Percentiles rank a stretch among this genome's conserved stretches.
These are phyloP conservation scores for Zymoseptoria crescenta DNA, from an alignment of 2,329 filamentous ascomycete species.

Conservation along the genomic window DNA sequence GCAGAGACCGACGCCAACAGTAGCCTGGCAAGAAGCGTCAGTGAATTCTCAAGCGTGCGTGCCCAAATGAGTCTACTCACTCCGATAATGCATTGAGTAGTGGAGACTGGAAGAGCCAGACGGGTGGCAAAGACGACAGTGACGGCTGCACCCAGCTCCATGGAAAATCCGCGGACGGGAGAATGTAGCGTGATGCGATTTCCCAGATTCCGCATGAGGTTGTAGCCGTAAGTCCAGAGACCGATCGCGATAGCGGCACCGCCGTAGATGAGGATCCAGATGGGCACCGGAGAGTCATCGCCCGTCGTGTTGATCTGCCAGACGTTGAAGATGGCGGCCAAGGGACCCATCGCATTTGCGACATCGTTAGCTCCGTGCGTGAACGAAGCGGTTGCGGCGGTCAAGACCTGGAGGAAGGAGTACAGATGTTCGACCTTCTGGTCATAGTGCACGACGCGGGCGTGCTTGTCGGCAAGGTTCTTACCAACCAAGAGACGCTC, in stretches of 20 bases:
- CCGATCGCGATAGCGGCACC: slow-evolving; percentile 47
- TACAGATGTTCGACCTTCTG: slow-evolving; percentile 56
- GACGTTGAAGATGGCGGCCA: slow-evolving; percentile 53
- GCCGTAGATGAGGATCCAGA: slow-evolving; percentile 53
- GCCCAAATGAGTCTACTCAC: slow-evolving; percentile 11
- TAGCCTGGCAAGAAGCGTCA: slow-evolving; percentile 24
- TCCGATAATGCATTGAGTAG: slow-evolving; percentile 56
- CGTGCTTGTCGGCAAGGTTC: slow-evolving; percentile 33
- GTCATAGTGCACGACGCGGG: slow-evolving; percentile 51
- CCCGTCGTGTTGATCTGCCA: slow-evolving; percentile 43
- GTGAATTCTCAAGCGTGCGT: neutral
- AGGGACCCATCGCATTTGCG: slow-evolving; percentile 54
- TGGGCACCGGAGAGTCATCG: slow-evolving; percentile 44
- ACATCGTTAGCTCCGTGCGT: slow-evolving; percentile 61
- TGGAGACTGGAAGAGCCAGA: slow-evolving; percentile 54
- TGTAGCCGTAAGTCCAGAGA: slow-evolving; percentile 55
- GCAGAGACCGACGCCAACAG: slow-evolving; percentile 56
- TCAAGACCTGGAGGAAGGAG: slow-evolving; percentile 58
- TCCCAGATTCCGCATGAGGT: slow-evolving; percentile 54
- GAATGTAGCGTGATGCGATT: slow-evolving; percentile 56
- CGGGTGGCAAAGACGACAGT: slow-evolving; percentile 57
- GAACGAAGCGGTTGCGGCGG: slow-evolving; percentile 64
- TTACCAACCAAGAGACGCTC: slow-evolving; percentile 16
- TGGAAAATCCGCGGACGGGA: slow-evolving; percentile 50
- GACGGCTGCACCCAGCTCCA: slow-evolving; percentile 53